These are phyloP conservation scores for Daedalea quercina DNA, from an alignment of 768 basidiomycete species.

Conservation along the genomic window DNA sequence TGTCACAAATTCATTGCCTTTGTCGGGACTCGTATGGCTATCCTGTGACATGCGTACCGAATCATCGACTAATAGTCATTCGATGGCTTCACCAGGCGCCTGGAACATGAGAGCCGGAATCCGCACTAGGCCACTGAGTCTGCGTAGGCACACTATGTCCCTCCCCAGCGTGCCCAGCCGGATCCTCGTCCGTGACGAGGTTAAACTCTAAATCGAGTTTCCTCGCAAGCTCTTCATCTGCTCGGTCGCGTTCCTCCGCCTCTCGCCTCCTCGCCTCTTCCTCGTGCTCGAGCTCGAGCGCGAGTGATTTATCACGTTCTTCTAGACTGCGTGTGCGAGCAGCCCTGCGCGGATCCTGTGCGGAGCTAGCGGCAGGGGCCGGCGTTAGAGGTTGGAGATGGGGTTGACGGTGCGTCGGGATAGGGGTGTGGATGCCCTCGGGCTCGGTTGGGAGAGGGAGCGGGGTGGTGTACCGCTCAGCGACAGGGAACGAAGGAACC, in stretches of 20 bases:
- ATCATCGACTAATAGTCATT: too few relatives aligned
- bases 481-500: conserved; percentile 32
- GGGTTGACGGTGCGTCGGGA: conserved; percentile 4
- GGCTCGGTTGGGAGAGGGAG: conserved; percentile 40
- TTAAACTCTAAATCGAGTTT: conserved; percentile 52
- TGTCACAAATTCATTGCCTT: too few relatives aligned
- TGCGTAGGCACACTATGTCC: too few relatives aligned
- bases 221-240: conserved; percentile 39
- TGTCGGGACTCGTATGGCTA: too few relatives aligned
- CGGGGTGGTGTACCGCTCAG: conserved; percentile 45
- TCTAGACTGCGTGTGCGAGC: conserved; percentile 4
- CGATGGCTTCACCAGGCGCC: too few relatives aligned
- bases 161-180: background rate
- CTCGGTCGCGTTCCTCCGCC: conserved; percentile 31
- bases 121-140: too few relatives aligned
- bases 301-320: conserved; percentile 15
- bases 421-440: conserved; percentile 22
- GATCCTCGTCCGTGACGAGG: conserved; percentile 2
- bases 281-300: conserved; percentile 19
- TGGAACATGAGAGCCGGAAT: too few relatives aligned
- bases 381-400: background rate
- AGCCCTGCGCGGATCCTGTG: background rate
- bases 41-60: too few relatives aligned
- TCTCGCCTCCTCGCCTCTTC: conserved; percentile 39
- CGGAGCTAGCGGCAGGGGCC: background rate